phyloP scores from a whole-genome alignment of 2,329 filamentous ascomycete species.

The Huntiella moniliformis region DNA sequence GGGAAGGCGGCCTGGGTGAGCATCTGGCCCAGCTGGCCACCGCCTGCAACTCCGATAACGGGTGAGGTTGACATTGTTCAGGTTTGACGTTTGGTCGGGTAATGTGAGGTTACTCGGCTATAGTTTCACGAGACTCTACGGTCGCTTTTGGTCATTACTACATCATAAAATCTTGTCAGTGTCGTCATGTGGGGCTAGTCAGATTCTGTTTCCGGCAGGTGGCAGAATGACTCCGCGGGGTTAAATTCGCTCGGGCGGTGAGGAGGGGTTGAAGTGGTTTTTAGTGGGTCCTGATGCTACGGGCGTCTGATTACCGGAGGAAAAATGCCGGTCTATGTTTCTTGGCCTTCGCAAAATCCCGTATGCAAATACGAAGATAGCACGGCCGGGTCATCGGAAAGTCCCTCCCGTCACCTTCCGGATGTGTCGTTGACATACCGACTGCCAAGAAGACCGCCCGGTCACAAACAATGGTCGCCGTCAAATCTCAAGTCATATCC shows the following conservation, averaged over 20 bases:
- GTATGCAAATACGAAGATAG: too few species aligned
- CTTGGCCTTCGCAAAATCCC: too few species aligned
- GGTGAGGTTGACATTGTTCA: constrained; percentile 18
- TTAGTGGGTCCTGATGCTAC: constrained; percentile 1
- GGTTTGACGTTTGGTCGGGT: neutral
- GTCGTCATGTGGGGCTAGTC: constrained; percentile 11
- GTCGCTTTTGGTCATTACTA: neutral
- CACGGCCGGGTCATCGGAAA: too few species aligned
- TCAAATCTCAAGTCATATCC: too few species aligned
- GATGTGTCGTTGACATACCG: too few species aligned
- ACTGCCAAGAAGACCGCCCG: too few species aligned
- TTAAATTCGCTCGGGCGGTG: constrained; percentile 2
- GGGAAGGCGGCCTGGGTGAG: constrained; percentile 63
- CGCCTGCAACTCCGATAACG: constrained; percentile 35
- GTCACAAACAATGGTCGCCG: too few species aligned
- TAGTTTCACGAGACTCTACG: neutral
- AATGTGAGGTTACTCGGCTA: neutral
- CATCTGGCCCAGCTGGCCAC: constrained; percentile 80
- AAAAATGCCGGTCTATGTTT: too few species aligned
- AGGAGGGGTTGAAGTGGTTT: neutral
- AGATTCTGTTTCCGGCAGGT: neutral
- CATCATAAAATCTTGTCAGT: constrained; percentile 8
- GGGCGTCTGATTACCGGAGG: too few species aligned
- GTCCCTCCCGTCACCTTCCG: too few species aligned
- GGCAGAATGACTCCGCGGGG: constrained; percentile 7